Base-by-base conservation (phyloP, 768 basidiomycete species). In the Tulasnella sp. region DNA sequence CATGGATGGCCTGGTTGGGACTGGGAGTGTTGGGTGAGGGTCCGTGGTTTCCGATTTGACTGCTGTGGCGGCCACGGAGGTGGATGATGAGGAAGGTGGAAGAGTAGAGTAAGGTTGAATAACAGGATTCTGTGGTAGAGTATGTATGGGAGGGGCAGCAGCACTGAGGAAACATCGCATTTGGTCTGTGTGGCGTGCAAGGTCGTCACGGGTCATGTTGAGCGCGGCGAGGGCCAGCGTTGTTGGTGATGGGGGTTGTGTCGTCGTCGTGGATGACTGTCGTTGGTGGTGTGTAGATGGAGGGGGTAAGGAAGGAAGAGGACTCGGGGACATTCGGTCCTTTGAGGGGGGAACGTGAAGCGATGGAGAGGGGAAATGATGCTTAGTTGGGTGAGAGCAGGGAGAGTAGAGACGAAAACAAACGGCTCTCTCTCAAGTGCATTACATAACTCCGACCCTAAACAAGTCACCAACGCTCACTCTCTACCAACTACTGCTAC, bases 141-240 rank as follows among this genome's bases (percentile, higher is more conserved):
- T 36, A 31, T 42, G 52, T 46, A 81, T 38, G 71, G 74, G 34
- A 39, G 71, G 73, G 40, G 78, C 73, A 48, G 73, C 42, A 36
- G 77, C 71, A 44, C 89, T 91, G 82, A 93, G 88, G 86, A 93
- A 94, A 82, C 90, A 90, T 76, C 93, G 91, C 93, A 94, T 94
- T 84, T 93, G 89, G 86, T 92, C 89, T 83, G 91, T 93, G 83
- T 90, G 92, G 83, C 89, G 88, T 82, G 87, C 84, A 79, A 94
- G 87, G 85, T 94, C 93, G 83, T 93, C 91, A 85, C 92, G 89
- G 82, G 94, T 93, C 83, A 94, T 88, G 75, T 93, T 93, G 58
- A 94, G 88, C 24, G 90, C 90, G 82, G 89, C 87, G 46, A 94
- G 86, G 34, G 94, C 89, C 82, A 91, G 90, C 42, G 92, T 92